A percentile compares a stretch with the other conserved stretches of the same genome.
Evolutionary conservation across 495 filamentous ascomycete species (phyloP).

Genomic region (Podospora conica): DNA sequence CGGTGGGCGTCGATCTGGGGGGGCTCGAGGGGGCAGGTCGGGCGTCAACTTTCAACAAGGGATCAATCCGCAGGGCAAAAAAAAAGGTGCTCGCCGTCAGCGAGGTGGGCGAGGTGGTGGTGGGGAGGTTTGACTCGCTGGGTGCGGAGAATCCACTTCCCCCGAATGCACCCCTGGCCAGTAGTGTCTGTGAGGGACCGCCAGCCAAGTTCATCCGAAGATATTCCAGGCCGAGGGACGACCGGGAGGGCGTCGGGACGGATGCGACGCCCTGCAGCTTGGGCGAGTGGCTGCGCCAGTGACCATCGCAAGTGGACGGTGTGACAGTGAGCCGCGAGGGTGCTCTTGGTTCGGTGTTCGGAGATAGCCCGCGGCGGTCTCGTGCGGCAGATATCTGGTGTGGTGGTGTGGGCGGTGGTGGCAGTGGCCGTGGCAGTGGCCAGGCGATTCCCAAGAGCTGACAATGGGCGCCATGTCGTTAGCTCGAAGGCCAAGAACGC

Average conservation of each 20-base stretch:
- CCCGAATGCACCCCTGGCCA: conserved; percentile 4
- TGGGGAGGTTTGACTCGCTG: not conserved
- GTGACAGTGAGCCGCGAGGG: conserved; percentile 1
- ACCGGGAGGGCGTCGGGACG: too few species aligned
- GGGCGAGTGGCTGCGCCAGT: not conserved
- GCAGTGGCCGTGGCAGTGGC: too few species aligned
- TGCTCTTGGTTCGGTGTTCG: conserved; percentile 6
- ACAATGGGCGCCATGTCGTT: not conserved
- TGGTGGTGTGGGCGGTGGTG: not conserved
- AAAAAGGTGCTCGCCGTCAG: not conserved
- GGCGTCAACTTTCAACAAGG: too few species aligned
- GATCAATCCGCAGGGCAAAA: not conserved
- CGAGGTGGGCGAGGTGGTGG: not conserved
- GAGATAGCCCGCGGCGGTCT: conserved; percentile 1
- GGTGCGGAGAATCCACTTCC: conserved; percentile 19
- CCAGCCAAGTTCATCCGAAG: conserved; percentile 6
- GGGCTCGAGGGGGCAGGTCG: not conserved
- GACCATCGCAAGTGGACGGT: not conserved
- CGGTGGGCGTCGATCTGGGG: too few species aligned
- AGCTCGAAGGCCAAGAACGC: not conserved
- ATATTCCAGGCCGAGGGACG: conserved; percentile 2
- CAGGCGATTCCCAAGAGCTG: not conserved
- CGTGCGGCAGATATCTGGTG: conserved; percentile 2
- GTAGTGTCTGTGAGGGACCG: not conserved
- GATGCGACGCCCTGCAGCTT: not conserved